Percentiles rank a stretch among this genome's conserved stretches.
Conservation (phyloP, 2,329 filamentous ascomycete species). For the Sclerotinia borealis region DNA sequence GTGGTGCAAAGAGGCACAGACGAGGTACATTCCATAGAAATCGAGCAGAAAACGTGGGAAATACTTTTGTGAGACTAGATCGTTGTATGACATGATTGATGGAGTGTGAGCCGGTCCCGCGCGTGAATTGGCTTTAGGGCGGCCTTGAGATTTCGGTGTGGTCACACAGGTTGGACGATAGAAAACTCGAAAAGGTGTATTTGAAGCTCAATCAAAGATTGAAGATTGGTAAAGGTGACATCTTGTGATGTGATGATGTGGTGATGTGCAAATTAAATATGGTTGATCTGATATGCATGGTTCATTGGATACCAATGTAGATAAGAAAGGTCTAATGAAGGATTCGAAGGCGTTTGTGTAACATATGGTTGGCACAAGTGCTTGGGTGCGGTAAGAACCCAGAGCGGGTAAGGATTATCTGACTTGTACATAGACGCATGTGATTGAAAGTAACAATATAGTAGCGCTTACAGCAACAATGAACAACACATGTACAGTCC, state of each 20-base stretch:
- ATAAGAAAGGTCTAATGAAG: not conserved
- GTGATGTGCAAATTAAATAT: not conserved
- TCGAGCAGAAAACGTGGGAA: constrained; percentile 11
- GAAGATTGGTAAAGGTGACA: not conserved
- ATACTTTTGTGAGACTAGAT: not conserved
- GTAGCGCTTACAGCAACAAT: not conserved
- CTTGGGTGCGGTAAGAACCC: not conserved
- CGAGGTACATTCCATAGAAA: not conserved
- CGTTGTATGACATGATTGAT: not conserved
- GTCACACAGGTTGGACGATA: not conserved
- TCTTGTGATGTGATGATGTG: not conserved
- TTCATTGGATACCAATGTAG: not conserved
- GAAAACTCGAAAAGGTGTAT: not conserved
- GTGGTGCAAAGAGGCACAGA: not conserved
- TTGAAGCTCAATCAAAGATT: not conserved
- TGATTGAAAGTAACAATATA: not conserved
- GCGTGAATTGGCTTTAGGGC: not conserved
- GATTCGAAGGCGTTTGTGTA: not conserved
- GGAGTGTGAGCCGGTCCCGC: constrained; percentile 5
- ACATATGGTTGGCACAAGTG: not conserved
- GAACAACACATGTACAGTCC: not conserved
- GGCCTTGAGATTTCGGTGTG: not conserved
- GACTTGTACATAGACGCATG: not conserved
- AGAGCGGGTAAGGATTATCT: not conserved
- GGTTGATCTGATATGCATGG: not conserved